Conservation (phyloP, 805 yeast species). For the Starmera quercuum region DNA sequence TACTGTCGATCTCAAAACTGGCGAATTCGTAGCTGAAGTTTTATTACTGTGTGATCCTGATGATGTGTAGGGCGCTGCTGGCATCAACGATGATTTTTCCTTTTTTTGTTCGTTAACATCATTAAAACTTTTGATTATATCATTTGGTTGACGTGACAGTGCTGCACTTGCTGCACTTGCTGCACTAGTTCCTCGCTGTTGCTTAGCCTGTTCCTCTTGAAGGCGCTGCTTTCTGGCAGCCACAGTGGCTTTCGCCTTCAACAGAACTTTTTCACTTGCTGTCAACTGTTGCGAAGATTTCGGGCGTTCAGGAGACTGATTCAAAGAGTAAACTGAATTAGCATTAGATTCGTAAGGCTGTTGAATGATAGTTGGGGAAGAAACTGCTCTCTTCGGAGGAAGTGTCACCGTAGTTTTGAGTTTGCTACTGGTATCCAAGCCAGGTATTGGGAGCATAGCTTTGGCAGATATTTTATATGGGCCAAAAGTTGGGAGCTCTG, state of each 20-base stretch:
- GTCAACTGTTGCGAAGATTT: slow-evolving; percentile 12
- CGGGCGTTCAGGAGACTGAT: slow-evolving; percentile 8
- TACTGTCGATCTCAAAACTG: too few relatives aligned
- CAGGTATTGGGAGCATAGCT: slow-evolving; percentile 73
- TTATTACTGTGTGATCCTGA: not conserved
- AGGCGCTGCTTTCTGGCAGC: slow-evolving; percentile 19
- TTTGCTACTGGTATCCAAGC: slow-evolving; percentile 23
- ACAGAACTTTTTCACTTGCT: slow-evolving; percentile 17
- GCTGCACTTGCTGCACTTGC: slow-evolving; percentile 18
- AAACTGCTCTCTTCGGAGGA: slow-evolving; percentile 14
- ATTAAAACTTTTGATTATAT: slow-evolving; percentile 15
- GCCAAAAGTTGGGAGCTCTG: slow-evolving; percentile 53
- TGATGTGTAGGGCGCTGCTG: not conserved
- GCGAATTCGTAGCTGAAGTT: too few relatives aligned
- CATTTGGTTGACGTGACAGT: slow-evolving; percentile 19
- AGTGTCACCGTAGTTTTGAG: slow-evolving; percentile 12
- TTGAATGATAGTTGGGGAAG: slow-evolving; percentile 11
- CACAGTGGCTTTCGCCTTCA: slow-evolving; percentile 19
- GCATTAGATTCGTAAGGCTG: slow-evolving; percentile 10
- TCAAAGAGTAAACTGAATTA: slow-evolving; percentile 16
- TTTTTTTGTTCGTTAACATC: slow-evolving; percentile 3
- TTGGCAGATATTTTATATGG: slow-evolving; percentile 72
- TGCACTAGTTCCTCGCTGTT: slow-evolving; percentile 1
- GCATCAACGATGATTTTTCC: not conserved
- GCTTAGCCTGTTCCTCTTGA: not conserved